These are phyloP conservation scores for Dactylorhiza incarnata DNA, from an alignment of 106 monocot species.

Conservation along the genomic window DNA sequence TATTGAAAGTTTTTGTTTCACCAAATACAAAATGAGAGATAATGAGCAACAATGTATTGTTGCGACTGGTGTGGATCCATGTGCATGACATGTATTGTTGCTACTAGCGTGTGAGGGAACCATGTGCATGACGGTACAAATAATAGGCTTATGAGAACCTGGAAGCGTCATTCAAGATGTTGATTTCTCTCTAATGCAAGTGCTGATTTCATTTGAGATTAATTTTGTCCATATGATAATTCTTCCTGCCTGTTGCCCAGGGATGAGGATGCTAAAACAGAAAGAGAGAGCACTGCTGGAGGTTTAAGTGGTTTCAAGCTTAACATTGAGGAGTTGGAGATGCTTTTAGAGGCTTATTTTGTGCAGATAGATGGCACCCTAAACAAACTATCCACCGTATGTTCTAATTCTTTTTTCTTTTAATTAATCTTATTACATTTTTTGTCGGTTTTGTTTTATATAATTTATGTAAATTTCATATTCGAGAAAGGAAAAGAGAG, in stretches of 20 bases:
- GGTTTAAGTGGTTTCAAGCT: constrained; percentile 37
- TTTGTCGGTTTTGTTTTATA: background rate
- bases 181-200: background rate
- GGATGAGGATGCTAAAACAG: constrained; percentile 26
- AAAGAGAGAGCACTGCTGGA: constrained; percentile 24
- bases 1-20: no score
- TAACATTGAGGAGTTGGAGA: constrained; percentile 48
- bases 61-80: no score
- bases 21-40: no score
- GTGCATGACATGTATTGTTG: no score
- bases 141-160: no score
- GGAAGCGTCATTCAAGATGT: background rate
- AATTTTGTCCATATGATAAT: background rate
- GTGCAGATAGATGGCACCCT: constrained; percentile 59
- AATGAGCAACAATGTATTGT: no score
- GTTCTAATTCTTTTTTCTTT: constrained; percentile 2
- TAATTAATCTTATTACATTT: background rate
- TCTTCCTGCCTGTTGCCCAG: constrained; percentile 13
- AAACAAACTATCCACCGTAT: constrained; percentile 49
- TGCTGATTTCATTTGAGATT: background rate
- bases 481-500: no score
- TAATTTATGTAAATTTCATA: background rate
- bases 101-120: no score
- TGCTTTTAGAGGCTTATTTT: constrained; percentile 66
- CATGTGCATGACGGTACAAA: no score